A percentile compares a stretch with the other conserved stretches of the same genome.
Conservation (phyloP, 2,329 filamentous ascomycete genomes). For the Endocalyx cinctus region DNA sequence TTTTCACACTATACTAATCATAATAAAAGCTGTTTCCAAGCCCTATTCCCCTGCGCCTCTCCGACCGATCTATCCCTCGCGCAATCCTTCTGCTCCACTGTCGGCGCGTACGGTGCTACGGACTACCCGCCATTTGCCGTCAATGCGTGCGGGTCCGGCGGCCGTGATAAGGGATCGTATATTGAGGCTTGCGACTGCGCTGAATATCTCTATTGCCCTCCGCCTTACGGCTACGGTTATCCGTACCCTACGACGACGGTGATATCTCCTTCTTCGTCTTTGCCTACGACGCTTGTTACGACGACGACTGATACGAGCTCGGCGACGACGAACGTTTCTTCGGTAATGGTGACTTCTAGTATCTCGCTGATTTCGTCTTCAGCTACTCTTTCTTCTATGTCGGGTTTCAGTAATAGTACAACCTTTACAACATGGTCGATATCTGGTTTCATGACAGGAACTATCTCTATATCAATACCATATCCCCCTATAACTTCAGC, state of each 20-base stretch:
- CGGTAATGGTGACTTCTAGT: too few relatives aligned
- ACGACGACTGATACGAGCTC: constrained; percentile 3
- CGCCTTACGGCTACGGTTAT: not conserved
- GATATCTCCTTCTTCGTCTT: constrained; percentile 5
- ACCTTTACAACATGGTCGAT: too few relatives aligned
- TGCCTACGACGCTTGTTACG: constrained; percentile 7
- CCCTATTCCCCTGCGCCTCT: constrained; percentile 19
- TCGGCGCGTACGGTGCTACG: constrained; percentile 15
- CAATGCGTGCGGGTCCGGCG: constrained; percentile 15
- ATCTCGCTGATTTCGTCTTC: too few relatives aligned
- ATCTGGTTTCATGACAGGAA: too few relatives aligned
- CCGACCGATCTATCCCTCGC: constrained; percentile 11
- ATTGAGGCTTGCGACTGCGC: constrained; percentile 18
- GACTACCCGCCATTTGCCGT: constrained; percentile 20
- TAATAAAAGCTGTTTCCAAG: constrained; percentile 21
- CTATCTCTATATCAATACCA: too few relatives aligned
- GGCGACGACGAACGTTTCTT: constrained; percentile 3
- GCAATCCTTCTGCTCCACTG: constrained; percentile 17
- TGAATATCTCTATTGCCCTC: constrained; percentile 8
- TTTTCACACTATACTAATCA: too few relatives aligned
- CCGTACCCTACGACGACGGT: not conserved
- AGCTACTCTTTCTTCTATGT: too few relatives aligned
- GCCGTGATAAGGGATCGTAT: constrained; percentile 12
- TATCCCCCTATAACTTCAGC: too few relatives aligned
- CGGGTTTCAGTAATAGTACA: too few relatives aligned